phyloP scores from a whole-genome alignment of 768 basidiomycete genomes.

The Neoboletus magnificus region DNA sequence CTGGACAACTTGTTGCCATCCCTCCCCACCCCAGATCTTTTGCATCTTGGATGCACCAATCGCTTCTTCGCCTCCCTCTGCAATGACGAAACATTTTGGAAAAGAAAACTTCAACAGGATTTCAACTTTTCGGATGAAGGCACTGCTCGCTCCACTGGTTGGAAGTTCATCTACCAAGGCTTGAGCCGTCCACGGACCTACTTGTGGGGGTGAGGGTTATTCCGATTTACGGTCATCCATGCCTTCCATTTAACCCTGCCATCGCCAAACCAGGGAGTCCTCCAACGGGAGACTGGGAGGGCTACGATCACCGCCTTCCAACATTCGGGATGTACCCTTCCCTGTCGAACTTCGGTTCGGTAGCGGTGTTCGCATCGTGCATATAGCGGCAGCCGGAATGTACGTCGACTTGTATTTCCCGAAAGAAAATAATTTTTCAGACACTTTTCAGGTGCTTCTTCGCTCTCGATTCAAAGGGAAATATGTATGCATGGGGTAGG shows the following conservation, averaged over 20 bases:
- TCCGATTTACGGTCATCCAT: not conserved
- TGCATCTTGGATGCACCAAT: slow-evolving; percentile 58
- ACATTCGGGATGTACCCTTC: slow-evolving; percentile 48
- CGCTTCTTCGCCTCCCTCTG: slow-evolving; percentile 59
- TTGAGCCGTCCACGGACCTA: slow-evolving; percentile 52
- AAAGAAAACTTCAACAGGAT: slow-evolving; percentile 59
- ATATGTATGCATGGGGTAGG: slow-evolving; percentile 79
- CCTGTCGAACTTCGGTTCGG: slow-evolving; percentile 58
- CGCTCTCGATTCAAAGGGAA: slow-evolving; percentile 73
- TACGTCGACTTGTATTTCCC: slow-evolving; percentile 33
- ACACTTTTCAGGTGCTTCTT: slow-evolving; percentile 71
- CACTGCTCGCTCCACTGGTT: slow-evolving; percentile 74
- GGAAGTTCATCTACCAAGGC: slow-evolving; percentile 76
- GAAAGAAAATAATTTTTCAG: not conserved
- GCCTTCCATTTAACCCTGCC: not conserved
- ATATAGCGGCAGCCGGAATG: slow-evolving; percentile 81
- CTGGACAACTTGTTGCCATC: slow-evolving; percentile 67
- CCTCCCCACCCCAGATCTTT: slow-evolving; percentile 52
- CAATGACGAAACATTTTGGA: slow-evolving; percentile 80
- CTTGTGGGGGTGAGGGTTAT: slow-evolving; percentile 56
- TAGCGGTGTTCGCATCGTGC: slow-evolving; percentile 62
- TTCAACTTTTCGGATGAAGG: slow-evolving; percentile 74
- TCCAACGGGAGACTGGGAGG: slow-evolving; percentile 65
- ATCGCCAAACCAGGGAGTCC: slow-evolving; percentile 44
- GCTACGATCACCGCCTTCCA: slow-evolving; percentile 32